Percentiles rank a stretch among this genome's conserved stretches.
Evolutionary conservation across 2,329 filamentous ascomycete genomes (phyloP).

Genomic region (Spiromastix sp.): DNA sequence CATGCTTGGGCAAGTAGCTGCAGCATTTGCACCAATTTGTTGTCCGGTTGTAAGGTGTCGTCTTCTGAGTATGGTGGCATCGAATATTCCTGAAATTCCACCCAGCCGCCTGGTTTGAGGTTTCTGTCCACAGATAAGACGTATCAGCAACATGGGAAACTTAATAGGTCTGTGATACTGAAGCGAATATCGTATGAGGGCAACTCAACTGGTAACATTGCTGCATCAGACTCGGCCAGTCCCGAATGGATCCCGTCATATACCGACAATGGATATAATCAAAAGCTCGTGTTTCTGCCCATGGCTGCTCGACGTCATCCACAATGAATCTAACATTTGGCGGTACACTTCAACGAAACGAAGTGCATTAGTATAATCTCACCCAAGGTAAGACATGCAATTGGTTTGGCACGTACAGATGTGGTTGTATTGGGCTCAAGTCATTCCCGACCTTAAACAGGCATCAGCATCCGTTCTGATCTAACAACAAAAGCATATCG

Average conservation of each 20-base stretch:
- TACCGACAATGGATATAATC: slow-evolving; percentile 46
- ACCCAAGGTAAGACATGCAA: too few relatives aligned
- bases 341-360: slow-evolving; percentile 42
- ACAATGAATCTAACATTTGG: slow-evolving; percentile 51
- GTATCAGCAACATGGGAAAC: too few relatives aligned
- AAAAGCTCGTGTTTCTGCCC: slow-evolving; percentile 43
- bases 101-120: slow-evolving; percentile 18
- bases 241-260: slow-evolving; percentile 42
- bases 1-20: slow-evolving; percentile 16
- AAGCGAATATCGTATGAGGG: too few relatives aligned
- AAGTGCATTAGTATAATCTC: too few relatives aligned
- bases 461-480: neutral
- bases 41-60: slow-evolving; percentile 13
- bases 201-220: slow-evolving; percentile 32
- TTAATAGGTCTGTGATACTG: too few relatives aligned
- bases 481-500: slow-evolving; percentile 8
- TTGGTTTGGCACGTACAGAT: too few relatives aligned
- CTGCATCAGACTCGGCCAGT: slow-evolving; percentile 42
- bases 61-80: slow-evolving; percentile 19
- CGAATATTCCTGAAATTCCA: slow-evolving; percentile 28
- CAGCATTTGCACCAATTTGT: slow-evolving; percentile 16
- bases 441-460: slow-evolving; percentile 2
- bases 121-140: too few relatives aligned
- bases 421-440: slow-evolving; percentile 6
- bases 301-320: slow-evolving; percentile 51